Evolutionary conservation across 345 rosid genomes (phyloP).

Genomic region (Euclidium syriacum): DNA sequence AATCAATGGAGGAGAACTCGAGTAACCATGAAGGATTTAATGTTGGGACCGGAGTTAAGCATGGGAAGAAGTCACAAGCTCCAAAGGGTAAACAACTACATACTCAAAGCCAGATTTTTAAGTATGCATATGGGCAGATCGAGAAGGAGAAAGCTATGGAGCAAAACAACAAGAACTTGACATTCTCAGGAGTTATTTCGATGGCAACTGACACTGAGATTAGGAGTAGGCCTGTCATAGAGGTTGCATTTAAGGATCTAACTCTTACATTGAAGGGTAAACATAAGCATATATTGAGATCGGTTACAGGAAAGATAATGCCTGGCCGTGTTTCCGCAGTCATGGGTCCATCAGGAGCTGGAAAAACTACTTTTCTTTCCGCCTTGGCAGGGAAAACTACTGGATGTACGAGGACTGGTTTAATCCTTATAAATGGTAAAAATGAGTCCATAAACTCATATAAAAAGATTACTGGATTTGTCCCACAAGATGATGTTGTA

Average conservation of each 20-base stretch:
- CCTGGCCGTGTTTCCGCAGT: conserved; percentile 98
- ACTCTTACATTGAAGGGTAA: conserved; percentile 77
- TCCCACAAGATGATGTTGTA: conserved; percentile 92
- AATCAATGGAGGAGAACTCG: conserved; percentile 54
- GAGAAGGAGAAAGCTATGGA: conserved; percentile 90
- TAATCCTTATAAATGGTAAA: conserved; percentile 71
- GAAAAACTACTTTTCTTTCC: conserved; percentile 86
- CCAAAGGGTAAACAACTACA: conserved; percentile 73
- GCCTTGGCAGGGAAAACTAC: conserved; percentile 79
- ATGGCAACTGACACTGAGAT: conserved; percentile 62
- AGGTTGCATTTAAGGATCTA: conserved; percentile 73
- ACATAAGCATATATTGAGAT: conserved; percentile 64
- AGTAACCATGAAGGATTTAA: conserved; percentile 48
- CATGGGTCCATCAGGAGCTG: conserved; percentile 98
- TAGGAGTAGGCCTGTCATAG: conserved; percentile 68
- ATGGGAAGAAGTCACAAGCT: conserved; percentile 47
- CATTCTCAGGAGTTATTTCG: conserved; percentile 84
- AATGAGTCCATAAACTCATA: conserved; percentile 66
- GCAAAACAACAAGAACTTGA: conserved; percentile 56
- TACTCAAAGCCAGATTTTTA: conserved; percentile 73
- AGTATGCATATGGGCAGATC: conserved; percentile 87
- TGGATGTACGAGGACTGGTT: conserved; percentile 62
- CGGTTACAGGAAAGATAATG: conserved; percentile 74
- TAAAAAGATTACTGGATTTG: conserved; percentile 80
- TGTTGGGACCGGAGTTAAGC: conserved; percentile 48